Conservation (phyloP, 2,329 filamentous ascomycete genomes). For the Cadophora sp. region DNA sequence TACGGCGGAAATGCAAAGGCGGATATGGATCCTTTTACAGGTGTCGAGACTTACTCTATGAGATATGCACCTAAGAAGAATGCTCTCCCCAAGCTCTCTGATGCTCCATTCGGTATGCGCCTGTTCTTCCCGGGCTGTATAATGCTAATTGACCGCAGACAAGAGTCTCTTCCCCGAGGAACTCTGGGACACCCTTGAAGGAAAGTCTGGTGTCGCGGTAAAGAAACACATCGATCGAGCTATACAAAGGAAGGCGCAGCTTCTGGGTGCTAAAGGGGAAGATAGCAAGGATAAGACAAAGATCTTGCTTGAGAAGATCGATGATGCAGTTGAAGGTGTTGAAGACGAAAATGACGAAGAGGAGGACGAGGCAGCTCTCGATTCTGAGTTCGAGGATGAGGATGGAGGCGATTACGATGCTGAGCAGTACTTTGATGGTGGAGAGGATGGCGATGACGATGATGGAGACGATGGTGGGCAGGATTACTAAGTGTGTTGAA, state of each 20-base stretch:
- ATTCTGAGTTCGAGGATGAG: slow-evolving; percentile 65
- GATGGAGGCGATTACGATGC: slow-evolving; percentile 69
- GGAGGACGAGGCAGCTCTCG: slow-evolving; percentile 48
- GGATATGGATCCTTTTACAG: slow-evolving; percentile 65
- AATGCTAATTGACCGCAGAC: slow-evolving; percentile 46
- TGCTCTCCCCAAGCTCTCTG: slow-evolving; percentile 59
- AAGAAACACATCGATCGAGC: slow-evolving; percentile 36
- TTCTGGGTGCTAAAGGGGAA: slow-evolving; percentile 31
- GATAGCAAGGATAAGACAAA: slow-evolving; percentile 41
- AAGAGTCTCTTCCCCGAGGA: slow-evolving; percentile 65
- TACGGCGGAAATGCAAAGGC: slow-evolving; percentile 44
- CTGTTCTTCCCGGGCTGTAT: not conserved
- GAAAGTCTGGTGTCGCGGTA: slow-evolving; percentile 37
- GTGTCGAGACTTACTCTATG: slow-evolving; percentile 65
- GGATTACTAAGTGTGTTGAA: slow-evolving; percentile 33
- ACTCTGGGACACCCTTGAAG: slow-evolving; percentile 60
- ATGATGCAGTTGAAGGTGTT: slow-evolving; percentile 47
- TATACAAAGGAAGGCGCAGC: slow-evolving; percentile 43
- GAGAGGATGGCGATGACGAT: slow-evolving; percentile 59
- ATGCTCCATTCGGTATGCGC: slow-evolving; percentile 58
- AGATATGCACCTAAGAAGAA: slow-evolving; percentile 63
- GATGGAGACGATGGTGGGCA: slow-evolving; percentile 56
- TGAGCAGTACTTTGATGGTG: slow-evolving; percentile 68
- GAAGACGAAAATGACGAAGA: slow-evolving; percentile 50
- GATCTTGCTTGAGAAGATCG: slow-evolving; percentile 40